phyloP scores from a whole-genome alignment of 768 basidiomycete genomes.

The Lactifluus volemus region DNA sequence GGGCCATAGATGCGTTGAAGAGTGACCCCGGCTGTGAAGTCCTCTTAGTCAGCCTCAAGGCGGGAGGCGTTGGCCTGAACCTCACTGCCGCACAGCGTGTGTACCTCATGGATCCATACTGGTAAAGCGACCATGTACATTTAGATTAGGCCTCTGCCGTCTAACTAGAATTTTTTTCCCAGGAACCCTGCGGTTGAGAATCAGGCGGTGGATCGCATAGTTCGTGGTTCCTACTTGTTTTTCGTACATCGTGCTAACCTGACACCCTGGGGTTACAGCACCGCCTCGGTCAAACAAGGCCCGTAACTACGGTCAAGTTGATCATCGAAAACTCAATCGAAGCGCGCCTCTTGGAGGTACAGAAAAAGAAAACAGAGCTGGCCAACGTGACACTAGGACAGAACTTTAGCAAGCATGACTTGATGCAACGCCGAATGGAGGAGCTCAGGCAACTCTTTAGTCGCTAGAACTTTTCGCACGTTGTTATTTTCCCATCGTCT shows the following conservation, averaged over 20 bases:
- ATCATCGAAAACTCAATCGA: constrained; percentile 96
- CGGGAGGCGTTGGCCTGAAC: constrained; percentile 95
- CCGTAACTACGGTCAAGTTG: constrained; percentile 86
- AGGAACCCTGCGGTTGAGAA: constrained; percentile 98
- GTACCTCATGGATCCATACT: constrained; percentile 96
- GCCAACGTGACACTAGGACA: constrained; percentile 92
- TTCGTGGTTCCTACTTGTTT: constrained; percentile 33
- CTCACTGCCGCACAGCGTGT: constrained; percentile 90
- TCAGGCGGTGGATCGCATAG: constrained; percentile 96
- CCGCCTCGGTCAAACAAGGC: constrained; percentile 88
- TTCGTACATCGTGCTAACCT: neutral
- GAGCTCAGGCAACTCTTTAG: constrained; percentile 75
- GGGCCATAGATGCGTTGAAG: constrained; percentile 89
- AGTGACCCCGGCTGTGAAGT: constrained; percentile 88
- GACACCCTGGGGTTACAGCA: constrained; percentile 43
- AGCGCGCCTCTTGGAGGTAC: constrained; percentile 83
- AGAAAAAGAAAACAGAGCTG: constrained; percentile 88
- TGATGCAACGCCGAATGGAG: constrained; percentile 80
- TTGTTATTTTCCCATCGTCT: neutral
- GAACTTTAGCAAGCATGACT: constrained; percentile 78
- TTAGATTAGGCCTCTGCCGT: neutral
- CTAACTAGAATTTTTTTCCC: neutral
- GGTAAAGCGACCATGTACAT: constrained; percentile 36
- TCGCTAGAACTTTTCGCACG: constrained; percentile 18
- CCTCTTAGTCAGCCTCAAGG: constrained; percentile 89